Evolutionary conservation across 495 filamentous ascomycete species (phyloP).

Genomic region (Physcia stellaris): DNA sequence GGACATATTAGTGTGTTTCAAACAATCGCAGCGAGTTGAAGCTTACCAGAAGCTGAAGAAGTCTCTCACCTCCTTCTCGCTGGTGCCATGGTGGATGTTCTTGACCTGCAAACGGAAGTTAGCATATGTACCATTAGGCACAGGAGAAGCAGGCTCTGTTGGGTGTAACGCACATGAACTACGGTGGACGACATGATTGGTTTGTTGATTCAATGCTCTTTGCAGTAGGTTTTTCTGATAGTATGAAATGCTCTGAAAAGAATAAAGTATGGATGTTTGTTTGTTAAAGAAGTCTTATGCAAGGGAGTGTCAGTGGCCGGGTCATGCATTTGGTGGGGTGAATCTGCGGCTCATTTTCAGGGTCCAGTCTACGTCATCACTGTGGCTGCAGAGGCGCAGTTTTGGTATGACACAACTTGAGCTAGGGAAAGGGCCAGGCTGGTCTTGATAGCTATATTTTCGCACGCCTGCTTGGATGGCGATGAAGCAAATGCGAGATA

Average conservation of each 20-base stretch:
- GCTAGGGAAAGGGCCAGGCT: too few relatives aligned
- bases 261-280: not conserved
- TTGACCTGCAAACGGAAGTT: constrained; percentile 30
- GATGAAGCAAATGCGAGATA: too few relatives aligned
- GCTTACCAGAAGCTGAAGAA: constrained; percentile 98
- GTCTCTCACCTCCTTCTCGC: constrained; percentile 81
- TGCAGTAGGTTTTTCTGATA: not conserved
- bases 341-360: too few relatives aligned
- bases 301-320: not conserved
- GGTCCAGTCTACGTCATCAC: too few relatives aligned
- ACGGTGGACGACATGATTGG: constrained; percentile 35
- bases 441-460: too few relatives aligned
- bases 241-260: too few relatives aligned
- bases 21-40: not conserved
- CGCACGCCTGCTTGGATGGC: too few relatives aligned
- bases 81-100: constrained; percentile 68
- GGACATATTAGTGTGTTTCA: constrained; percentile 15
- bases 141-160: not conserved
- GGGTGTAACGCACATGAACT: constrained; percentile 27
- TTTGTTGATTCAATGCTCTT: not conserved
- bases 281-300: not conserved
- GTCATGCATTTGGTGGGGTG: too few relatives aligned
- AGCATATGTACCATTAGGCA: not conserved
- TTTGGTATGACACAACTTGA: too few relatives aligned
- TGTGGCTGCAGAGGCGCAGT: too few relatives aligned